Conservation (phyloP, 495 filamentous ascomycete genomes). For the Hypoxylon cercidicola region DNA sequence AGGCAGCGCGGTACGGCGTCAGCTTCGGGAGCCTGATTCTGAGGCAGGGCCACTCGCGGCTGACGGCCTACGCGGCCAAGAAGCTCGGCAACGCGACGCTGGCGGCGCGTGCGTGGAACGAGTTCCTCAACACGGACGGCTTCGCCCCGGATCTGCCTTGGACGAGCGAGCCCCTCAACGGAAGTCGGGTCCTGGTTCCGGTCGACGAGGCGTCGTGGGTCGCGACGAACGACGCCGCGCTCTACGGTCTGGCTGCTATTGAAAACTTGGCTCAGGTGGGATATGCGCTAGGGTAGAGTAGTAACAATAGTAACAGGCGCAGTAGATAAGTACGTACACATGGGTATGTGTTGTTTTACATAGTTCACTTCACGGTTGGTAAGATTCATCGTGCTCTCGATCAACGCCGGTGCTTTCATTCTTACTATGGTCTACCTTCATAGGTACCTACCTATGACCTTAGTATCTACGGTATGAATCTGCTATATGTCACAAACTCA, state of each 20-base stretch:
- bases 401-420: no score
- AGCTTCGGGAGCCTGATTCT: conserved; percentile 52
- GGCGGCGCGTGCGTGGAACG: conserved; percentile 54
- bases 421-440: no score
- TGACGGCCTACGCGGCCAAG: conserved; percentile 56
- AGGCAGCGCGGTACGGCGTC: conserved; percentile 54
- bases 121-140: conserved; percentile 55
- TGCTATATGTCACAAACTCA: no score
- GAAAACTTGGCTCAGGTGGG: conserved; percentile 55
- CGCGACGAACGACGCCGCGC: conserved; percentile 54
- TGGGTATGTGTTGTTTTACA: no score
- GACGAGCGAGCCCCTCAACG: conserved; percentile 45
- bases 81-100: conserved; percentile 46
- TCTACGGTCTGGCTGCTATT: conserved; percentile 58
- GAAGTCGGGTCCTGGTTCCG: conserved; percentile 47
- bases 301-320: conserved; percentile 1
- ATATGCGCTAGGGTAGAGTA: conserved; percentile 25
- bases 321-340: no score
- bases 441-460: no score
- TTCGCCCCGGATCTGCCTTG: conserved; percentile 47
- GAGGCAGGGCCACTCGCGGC: conserved; percentile 56
- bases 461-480: no score
- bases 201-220: conserved; percentile 58
- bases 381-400: no score
- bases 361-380: no score